Base-by-base conservation (phyloP, 352 stramenopile genomes). In the Globisporangium cederbergense region DNA sequence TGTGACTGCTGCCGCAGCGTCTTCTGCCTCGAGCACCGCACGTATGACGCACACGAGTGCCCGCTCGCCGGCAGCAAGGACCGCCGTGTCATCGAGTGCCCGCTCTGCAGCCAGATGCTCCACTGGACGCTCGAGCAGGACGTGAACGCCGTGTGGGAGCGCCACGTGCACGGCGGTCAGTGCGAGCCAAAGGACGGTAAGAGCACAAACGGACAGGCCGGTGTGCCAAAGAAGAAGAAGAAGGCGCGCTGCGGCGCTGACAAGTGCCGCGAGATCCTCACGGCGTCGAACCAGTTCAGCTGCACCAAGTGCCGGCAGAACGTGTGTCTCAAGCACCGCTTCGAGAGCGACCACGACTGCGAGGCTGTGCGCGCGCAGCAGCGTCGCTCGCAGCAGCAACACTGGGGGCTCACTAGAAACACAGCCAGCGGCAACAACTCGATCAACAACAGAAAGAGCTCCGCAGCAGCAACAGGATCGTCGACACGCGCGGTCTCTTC, bases 11-110 rank as follows among this genome's bases (percentile, higher is more conserved):
- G 88, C 73, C 55, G 55, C 30, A 75, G 75, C 56, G 70, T 94
- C 52, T 96, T 94, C 63, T 96, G 88, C 65, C 79, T 96, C n/a
- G 74, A 85, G 14, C 88, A 96, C 62, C 86, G 88, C 58, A 91
- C 75, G 55, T 93, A 95, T 63, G 74, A 86, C 60, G 72, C 75
- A 9, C 88, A 96, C 72, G 72, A 73, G 55, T 96, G 88, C 51
- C 77, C 82, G 0, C 76, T 76, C 13, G 79, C 80, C 2, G 83
- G 83, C 38, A 84, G 74, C 62, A 75, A 83, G 22, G 83, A 94
- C 62, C 73, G 73, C 18, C 85, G 85, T 59, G 85, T 91, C 34
- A 73, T 94, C 22, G 70, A 88, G 43, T 93, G 85, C 49, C 85
- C 85, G 13, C 69, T 94, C 34, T 94, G 85, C 55, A 75, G 74